Percentiles rank a stretch among this genome's conserved stretches.
phyloP scores from a whole-genome alignment of 768 basidiomycete genomes.

The Pulveroboletus sp. region DNA sequence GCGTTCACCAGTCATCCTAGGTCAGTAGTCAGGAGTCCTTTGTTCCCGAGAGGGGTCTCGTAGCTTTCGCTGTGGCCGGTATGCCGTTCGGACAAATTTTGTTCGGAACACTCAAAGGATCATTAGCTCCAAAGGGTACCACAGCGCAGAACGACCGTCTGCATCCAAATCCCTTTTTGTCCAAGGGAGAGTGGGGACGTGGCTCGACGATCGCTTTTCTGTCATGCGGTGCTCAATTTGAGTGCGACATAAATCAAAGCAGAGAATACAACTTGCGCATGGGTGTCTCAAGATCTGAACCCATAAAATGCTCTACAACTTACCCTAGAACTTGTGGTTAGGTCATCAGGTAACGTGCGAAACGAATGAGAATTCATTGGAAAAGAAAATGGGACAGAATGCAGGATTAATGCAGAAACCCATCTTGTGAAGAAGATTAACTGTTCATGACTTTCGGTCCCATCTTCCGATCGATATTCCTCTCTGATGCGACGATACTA shows the following conservation, averaged over 20 bases:
- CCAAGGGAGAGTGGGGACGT: no score
- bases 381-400: conserved; percentile 16
- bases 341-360: conserved; percentile 2
- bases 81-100: no score
- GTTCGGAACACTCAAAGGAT: no score
- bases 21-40: no score
- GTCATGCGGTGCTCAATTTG: background rate
- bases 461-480: conserved; percentile 12
- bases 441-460: conserved; percentile 8
- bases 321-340: background rate
- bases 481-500: conserved; percentile 2
- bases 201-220: no score
- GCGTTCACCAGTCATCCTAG: no score
- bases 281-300: background rate
- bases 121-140: no score
- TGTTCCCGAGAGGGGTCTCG: no score
- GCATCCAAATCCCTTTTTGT: no score
- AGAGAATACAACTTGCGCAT: no score
- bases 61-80: no score
- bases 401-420: conserved; percentile 20
- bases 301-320: background rate
- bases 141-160: no score
- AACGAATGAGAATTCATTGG: conserved; percentile 14
- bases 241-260: background rate
- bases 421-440: conserved; percentile 11